phyloP scores from a whole-genome alignment of 495 filamentous ascomycete genomes.

The Chaetomium cochliodes region DNA sequence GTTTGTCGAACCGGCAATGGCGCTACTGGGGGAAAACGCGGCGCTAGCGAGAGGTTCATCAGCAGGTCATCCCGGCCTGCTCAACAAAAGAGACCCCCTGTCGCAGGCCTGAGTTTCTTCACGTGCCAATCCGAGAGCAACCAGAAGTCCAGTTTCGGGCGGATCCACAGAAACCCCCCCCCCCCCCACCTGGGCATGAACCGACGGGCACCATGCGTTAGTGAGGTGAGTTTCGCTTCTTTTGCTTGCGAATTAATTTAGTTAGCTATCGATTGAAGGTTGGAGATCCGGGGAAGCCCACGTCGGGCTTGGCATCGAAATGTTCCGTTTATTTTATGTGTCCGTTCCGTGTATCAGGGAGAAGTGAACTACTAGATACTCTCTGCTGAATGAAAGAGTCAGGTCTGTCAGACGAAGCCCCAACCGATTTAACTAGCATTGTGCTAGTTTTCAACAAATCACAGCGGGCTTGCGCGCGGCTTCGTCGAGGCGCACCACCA shows the following conservation, averaged over 20 bases:
- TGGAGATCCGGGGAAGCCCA: too few relatives aligned
- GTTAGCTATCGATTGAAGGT: too few relatives aligned
- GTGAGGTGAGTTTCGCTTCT: not conserved
- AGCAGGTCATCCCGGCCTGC: constrained; percentile 12
- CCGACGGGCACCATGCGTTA: not conserved
- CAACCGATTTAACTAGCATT: too few relatives aligned
- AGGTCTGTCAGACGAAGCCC: too few relatives aligned
- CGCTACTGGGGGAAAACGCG: constrained; percentile 22
- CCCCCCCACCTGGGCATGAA: not conserved
- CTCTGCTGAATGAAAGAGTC: too few relatives aligned
- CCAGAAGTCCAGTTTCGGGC: not conserved
- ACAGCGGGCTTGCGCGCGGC: too few relatives aligned
- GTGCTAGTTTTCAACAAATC: too few relatives aligned
- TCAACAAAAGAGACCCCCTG: constrained; percentile 9
- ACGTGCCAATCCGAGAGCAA: constrained; percentile 19
- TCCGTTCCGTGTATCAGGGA: too few relatives aligned
- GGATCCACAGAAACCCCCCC: not conserved
- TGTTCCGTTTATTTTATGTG: too few relatives aligned
- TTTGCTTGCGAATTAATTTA: too few relatives aligned
- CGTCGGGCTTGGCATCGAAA: not conserved
- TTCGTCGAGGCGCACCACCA: too few relatives aligned
- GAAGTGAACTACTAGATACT: too few relatives aligned
- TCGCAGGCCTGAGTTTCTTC: constrained; percentile 14
- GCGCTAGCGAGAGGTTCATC: constrained; percentile 22
- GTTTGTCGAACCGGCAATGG: constrained; percentile 11